These are phyloP conservation scores for Boletus sp. DNA, from an alignment of 768 basidiomycete genomes.

Conservation along the genomic window DNA sequence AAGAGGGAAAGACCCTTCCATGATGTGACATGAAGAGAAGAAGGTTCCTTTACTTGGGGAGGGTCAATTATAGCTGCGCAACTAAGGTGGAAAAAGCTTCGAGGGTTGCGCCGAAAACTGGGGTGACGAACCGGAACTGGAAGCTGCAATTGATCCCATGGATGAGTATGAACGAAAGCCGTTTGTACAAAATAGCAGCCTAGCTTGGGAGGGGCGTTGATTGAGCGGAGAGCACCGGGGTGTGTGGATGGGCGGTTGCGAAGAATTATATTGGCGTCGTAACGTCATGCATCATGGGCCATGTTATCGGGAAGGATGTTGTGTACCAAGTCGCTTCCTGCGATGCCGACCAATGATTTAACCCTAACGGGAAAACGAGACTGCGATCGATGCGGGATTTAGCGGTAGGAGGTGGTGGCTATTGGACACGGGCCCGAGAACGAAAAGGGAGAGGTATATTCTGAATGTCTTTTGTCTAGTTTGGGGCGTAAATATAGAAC, in stretches of 20 bases:
- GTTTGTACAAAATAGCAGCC: background rate
- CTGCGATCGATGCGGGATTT: background rate
- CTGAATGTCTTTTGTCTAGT: background rate
- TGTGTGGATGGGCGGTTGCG: constrained; percentile 8
- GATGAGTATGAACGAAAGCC: background rate
- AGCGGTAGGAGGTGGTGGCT: background rate
- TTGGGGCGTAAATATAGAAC: background rate
- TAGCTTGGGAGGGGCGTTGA: background rate
- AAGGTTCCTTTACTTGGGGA: background rate
- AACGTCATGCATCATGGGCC: constrained; percentile 3
- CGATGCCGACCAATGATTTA: background rate
- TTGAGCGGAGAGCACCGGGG: constrained; percentile 3
- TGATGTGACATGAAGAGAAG: constrained; percentile 6
- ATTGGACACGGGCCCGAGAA: background rate
- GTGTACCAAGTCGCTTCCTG: background rate
- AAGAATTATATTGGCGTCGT: constrained; percentile 1
- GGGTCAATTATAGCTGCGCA: constrained; percentile 1
- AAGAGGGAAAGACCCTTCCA: constrained; percentile 6
- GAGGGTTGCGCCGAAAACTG: constrained; percentile 1
- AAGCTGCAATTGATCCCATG: background rate
- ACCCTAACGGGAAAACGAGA: background rate
- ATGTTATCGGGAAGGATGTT: background rate
- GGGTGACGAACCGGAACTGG: background rate
- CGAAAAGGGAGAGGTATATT: background rate
- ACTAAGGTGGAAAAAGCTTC: background rate